These are phyloP conservation scores for Cenococcum geophilum DNA, from an alignment of 495 filamentous ascomycete species.

Conservation along the genomic window DNA sequence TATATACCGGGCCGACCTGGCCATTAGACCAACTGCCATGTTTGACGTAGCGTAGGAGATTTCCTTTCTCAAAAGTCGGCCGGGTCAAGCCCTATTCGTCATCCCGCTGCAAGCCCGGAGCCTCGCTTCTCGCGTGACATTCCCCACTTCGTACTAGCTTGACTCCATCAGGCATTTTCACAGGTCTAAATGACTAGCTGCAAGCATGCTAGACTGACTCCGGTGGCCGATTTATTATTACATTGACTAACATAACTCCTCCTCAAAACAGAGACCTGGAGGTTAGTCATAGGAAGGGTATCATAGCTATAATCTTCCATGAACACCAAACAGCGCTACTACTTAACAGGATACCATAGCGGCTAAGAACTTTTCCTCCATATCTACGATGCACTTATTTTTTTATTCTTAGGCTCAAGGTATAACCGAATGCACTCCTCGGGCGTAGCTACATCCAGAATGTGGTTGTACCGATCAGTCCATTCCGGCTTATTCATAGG, in stretches of 20 bases:
- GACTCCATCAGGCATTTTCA: background rate
- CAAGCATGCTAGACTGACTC: too few relatives aligned
- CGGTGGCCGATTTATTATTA: background rate
- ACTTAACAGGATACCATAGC: background rate
- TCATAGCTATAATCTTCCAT: background rate
- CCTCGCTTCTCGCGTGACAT: background rate
- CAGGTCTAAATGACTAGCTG: too few relatives aligned
- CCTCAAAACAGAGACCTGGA: background rate
- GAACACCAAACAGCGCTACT: background rate
- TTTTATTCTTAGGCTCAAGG: background rate
- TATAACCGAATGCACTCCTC: background rate
- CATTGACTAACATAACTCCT: background rate
- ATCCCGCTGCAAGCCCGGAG: background rate
- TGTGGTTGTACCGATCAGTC: background rate
- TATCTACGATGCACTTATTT: background rate
- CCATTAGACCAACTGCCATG: background rate
- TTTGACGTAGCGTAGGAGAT: slow-evolving; percentile 1
- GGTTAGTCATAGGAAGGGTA: background rate
- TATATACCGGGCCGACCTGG: background rate
- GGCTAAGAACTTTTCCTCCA: background rate
- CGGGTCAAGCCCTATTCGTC: background rate
- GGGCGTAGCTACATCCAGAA: background rate
- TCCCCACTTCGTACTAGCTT: background rate
- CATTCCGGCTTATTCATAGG: background rate
- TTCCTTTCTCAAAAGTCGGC: too few relatives aligned